Conservation (phyloP, 495 filamentous ascomycete genomes). For the Annulohypoxylon nitens region DNA sequence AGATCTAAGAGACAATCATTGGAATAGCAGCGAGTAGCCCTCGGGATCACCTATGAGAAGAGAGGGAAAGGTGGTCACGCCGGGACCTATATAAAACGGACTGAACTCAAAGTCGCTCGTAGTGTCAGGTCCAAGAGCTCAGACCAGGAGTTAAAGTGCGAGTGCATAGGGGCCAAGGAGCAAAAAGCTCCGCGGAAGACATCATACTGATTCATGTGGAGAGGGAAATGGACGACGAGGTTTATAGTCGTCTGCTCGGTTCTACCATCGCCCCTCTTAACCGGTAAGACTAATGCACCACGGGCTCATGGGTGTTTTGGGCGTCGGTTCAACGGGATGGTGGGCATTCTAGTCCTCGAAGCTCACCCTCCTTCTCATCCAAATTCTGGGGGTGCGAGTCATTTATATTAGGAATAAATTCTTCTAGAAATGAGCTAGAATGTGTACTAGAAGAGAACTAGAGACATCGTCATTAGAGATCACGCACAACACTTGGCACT, state of each 20-base stretch:
- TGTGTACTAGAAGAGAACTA: neutral
- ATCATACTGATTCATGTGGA: constrained; percentile 3
- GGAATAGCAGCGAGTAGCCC: neutral
- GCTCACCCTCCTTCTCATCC: neutral
- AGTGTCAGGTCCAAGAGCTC: constrained; percentile 7
- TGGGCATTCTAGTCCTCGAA: neutral
- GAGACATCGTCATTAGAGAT: neutral
- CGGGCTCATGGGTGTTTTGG: neutral
- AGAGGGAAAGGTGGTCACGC: neutral
- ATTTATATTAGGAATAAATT: neutral
- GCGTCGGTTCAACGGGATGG: neutral
- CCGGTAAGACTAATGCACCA: neutral
- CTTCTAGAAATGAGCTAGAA: constrained; percentile 3
- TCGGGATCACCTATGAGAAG: neutral
- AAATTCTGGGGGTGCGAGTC: neutral
- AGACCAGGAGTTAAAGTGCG: neutral
- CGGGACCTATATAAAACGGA: constrained; percentile 8
- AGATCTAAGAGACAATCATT: neutral
- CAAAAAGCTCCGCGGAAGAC: neutral
- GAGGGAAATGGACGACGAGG: neutral
- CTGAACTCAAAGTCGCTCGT: neutral
- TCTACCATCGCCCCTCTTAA: neutral
- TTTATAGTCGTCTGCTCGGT: neutral
- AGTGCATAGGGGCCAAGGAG: neutral
- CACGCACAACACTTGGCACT: neutral